A percentile compares a stretch with the other conserved stretches of the same genome.
Evolutionary conservation across 2,329 filamentous ascomycete species (phyloP).

Genomic region (Cadophora gregata): DNA sequence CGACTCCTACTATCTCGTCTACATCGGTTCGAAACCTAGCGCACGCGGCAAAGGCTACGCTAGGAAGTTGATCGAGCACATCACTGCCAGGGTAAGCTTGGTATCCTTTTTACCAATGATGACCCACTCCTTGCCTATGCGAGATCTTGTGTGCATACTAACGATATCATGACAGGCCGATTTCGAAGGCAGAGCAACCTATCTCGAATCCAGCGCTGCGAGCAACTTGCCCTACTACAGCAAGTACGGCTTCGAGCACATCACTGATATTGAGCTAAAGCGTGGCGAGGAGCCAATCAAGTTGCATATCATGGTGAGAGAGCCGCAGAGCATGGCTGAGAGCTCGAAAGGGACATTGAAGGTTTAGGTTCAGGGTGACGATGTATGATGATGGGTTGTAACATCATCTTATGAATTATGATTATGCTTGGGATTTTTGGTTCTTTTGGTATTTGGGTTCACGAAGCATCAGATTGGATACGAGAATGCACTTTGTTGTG

Average conservation of each 20-base stretch:
- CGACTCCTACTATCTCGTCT: slow-evolving; percentile 82
- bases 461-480: slow-evolving; percentile 13
- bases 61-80: slow-evolving; percentile 71
- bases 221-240: slow-evolving; percentile 75
- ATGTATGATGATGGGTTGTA: slow-evolving; percentile 11
- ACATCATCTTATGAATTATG: slow-evolving; percentile 11
- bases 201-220: slow-evolving; percentile 77
- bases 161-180: slow-evolving; percentile 58
- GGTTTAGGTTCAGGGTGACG: not conserved
- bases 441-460: not conserved
- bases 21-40: slow-evolving; percentile 76
- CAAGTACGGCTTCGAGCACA: slow-evolving; percentile 74
- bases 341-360: slow-evolving; percentile 45
- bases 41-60: slow-evolving; percentile 77
- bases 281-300: slow-evolving; percentile 63
- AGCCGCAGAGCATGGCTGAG: slow-evolving; percentile 54
- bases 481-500: slow-evolving; percentile 15
- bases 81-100: slow-evolving; percentile 52
- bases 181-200: slow-evolving; percentile 68
- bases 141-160: slow-evolving; percentile 12
- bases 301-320: slow-evolving; percentile 82
- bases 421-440: not conserved
- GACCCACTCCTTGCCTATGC: not conserved
- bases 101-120: not conserved
- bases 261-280: slow-evolving; percentile 66